Base-by-base conservation (phyloP, 768 basidiomycete genomes). In the Boletus insuetus region DNA sequence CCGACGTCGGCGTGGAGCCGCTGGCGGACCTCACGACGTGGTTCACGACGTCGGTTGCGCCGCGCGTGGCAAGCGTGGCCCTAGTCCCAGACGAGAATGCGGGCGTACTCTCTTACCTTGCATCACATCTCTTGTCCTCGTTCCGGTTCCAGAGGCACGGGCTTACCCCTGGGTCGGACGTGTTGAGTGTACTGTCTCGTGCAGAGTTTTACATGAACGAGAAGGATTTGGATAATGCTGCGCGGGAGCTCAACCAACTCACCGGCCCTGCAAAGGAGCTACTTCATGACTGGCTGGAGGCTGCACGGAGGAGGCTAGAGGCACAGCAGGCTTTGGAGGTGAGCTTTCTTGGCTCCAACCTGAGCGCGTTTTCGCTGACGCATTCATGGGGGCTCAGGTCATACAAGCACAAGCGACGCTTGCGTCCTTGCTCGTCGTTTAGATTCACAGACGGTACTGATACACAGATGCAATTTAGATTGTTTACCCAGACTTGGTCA, bases 271-370 rank as follows among this genome's bases (percentile, higher is more conserved):
- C 89, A 16, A 89, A 86, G 71, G 68, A 79, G 49, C 67, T 96
- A 42, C 64, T 91, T 49, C 74, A 78, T 35, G 96, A 98, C 73
- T 99, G 96, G 97, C 75, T 99, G 39, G 84, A 86, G 62, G 94
- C 92, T 63, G 94, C 94, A 11, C 79, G 96, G 60, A 78, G 82
- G 66, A 80, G 94, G 68, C 71, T 99, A 57, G 93, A 97, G 73
- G 94, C 97, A 32, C 79, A 91, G 69, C 96, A 98, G 71, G 91
- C 94, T 40, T 71, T 99, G 61, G 89, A 95, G 78, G 92, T 91
- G 62, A 53, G 63, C 1, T 32, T 51, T 35, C 13, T 5, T 37
- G 38, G 17, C 47, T 44, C 46, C 0, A 14, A 38, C 42, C 24
- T 46, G 0, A 9, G 17, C 47, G 10, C 51, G 32, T 19, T 19